Conservation (phyloP, 2,329 filamentous ascomycete genomes). For the Microthyrium microscopicum region DNA sequence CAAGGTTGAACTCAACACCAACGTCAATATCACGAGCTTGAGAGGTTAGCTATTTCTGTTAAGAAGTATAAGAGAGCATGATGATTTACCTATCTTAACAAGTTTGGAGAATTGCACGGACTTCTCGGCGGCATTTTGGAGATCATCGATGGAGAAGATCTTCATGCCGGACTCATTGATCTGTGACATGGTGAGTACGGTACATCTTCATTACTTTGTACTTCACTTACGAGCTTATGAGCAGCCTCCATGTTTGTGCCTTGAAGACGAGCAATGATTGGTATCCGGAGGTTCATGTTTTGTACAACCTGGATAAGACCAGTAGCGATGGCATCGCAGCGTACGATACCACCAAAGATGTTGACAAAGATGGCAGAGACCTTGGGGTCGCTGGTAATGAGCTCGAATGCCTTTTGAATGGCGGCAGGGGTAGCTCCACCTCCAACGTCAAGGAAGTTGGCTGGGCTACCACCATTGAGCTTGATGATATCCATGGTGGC, state of each 20-base stretch:
- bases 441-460: slow-evolving; percentile 98
- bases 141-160: slow-evolving; percentile 98
- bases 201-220: slow-evolving; percentile 4
- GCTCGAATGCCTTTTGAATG: slow-evolving; percentile 94
- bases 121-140: slow-evolving; percentile 95
- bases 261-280: slow-evolving; percentile 92
- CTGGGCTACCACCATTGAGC: slow-evolving; percentile 87
- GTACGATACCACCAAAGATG: slow-evolving; percentile 98
- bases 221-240: slow-evolving; percentile 49
- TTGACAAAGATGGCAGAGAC: slow-evolving; percentile 99
- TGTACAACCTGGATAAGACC: slow-evolving; percentile 91
- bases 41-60: slow-evolving; percentile 6
- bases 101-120: slow-evolving; percentile 98
- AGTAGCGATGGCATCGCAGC: slow-evolving; percentile 92
- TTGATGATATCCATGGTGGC: slow-evolving; percentile 99
- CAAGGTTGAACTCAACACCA: slow-evolving; percentile 78
- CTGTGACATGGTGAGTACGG: slow-evolving; percentile 16
- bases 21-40: slow-evolving; percentile 88
- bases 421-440: slow-evolving; percentile 92
- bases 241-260: slow-evolving; percentile 96
- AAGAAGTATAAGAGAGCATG: neutral
- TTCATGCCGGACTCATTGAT: slow-evolving; percentile 97
- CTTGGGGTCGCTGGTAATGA: slow-evolving; percentile 97
- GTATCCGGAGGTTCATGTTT: slow-evolving; percentile 87
- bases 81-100: slow-evolving; percentile 77